These are phyloP conservation scores for Echinosphaeria canescens DNA, from an alignment of 2,329 filamentous ascomycete genomes.

Conservation along the genomic window DNA sequence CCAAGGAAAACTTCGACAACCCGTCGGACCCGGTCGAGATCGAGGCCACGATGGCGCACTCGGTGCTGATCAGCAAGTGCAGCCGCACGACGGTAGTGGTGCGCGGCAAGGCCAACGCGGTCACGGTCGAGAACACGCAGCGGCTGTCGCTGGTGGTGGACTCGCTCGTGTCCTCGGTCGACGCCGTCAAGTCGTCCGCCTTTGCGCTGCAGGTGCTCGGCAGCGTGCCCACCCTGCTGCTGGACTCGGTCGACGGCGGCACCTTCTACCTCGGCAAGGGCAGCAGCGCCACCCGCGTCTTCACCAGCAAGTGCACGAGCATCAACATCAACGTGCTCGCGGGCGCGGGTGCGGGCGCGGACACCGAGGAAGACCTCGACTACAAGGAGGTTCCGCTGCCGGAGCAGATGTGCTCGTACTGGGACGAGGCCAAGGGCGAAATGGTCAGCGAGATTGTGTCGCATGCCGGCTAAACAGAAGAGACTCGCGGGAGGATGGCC, in stretches of 20 bases:
- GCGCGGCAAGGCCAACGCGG: slow-evolving; percentile 88
- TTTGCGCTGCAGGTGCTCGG: slow-evolving; percentile 89
- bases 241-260: slow-evolving; percentile 87
- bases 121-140: slow-evolving; percentile 79
- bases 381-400: slow-evolving; percentile 76
- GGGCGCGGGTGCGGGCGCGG: too few relatives aligned
- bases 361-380: slow-evolving; percentile 58
- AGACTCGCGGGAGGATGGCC: neutral
- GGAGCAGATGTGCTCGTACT: slow-evolving; percentile 69
- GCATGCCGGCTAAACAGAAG: slow-evolving; percentile 47
- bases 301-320: slow-evolving; percentile 69
- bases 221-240: slow-evolving; percentile 62
- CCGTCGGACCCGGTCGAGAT: slow-evolving; percentile 54
- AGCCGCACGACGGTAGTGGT: slow-evolving; percentile 79
- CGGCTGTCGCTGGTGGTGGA: slow-evolving; percentile 76
- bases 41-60: slow-evolving; percentile 64
- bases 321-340: slow-evolving; percentile 73
- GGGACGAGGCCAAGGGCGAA: slow-evolving; percentile 45
- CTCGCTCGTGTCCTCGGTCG: slow-evolving; percentile 72
- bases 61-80: slow-evolving; percentile 80
- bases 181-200: slow-evolving; percentile 87
- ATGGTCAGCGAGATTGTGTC: slow-evolving; percentile 89
- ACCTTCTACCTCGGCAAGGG: slow-evolving; percentile 71
- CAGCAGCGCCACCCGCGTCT: slow-evolving; percentile 59
- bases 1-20: slow-evolving; percentile 85